A percentile compares a stretch with the other conserved stretches of the same genome.
Conservation (phyloP, 1,284 basidiomycete genomes). For the Wolfiporia cocos region DNA sequence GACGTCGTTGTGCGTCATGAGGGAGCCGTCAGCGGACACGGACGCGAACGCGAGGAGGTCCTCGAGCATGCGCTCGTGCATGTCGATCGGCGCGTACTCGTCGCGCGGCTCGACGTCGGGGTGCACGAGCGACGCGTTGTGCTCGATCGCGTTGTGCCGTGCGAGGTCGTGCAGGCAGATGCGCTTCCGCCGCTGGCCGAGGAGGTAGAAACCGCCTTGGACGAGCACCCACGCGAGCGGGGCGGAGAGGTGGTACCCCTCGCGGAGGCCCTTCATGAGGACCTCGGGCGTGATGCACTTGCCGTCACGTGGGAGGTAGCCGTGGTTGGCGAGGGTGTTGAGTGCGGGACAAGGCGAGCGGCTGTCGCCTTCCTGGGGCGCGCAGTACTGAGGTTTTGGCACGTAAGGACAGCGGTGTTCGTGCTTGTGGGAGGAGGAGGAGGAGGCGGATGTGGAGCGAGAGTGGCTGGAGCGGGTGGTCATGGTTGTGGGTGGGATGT, state of each 20-base stretch:
- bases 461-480: neutral
- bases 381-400: constrained; percentile 20
- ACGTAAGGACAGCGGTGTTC: constrained; percentile 3
- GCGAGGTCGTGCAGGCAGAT: constrained; percentile 25
- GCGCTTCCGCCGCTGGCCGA: constrained; percentile 16
- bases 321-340: constrained; percentile 42
- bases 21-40: constrained; percentile 10
- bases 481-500: neutral
- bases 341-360: constrained; percentile 46
- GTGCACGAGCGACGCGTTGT: constrained; percentile 30
- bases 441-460: neutral
- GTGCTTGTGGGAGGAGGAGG: constrained; percentile 1
- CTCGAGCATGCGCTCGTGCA: constrained; percentile 15
- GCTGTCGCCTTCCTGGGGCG: constrained; percentile 13
- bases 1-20: constrained; percentile 24
- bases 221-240: constrained; percentile 22
- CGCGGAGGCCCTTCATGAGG: constrained; percentile 19
- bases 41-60: constrained; percentile 19
- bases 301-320: constrained; percentile 32
- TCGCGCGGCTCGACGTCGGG: constrained; percentile 19
- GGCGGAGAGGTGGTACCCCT: constrained; percentile 22
- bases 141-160: constrained; percentile 29
- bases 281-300: constrained; percentile 17
- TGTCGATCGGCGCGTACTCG: constrained; percentile 21
- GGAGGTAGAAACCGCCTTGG: constrained; percentile 20